Evolutionary conservation across 1,139 yeast genomes (phyloP).

Genomic region (Petasospora rhodanensis): DNA sequence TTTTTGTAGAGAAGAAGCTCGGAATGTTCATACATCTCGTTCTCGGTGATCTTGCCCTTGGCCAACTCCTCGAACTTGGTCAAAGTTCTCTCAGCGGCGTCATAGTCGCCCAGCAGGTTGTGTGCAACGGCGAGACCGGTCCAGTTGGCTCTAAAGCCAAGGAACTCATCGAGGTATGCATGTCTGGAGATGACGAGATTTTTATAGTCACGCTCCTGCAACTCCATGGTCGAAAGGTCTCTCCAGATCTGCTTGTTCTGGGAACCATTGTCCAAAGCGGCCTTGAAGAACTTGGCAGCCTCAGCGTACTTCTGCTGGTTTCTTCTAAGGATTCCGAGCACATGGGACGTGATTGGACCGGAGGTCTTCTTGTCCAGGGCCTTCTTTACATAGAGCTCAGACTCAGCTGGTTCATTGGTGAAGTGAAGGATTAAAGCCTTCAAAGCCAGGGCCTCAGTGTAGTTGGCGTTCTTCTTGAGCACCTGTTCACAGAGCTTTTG

Average conservation of each 20-base stretch:
- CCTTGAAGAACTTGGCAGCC: slow-evolving; percentile 75
- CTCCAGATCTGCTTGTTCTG: slow-evolving; percentile 75
- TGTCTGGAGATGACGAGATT: slow-evolving; percentile 61
- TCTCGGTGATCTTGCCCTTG: slow-evolving; percentile 59
- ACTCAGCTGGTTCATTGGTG: slow-evolving; percentile 58
- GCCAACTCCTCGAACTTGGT: slow-evolving; percentile 70
- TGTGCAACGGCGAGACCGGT: slow-evolving; percentile 85
- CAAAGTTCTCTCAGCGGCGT: slow-evolving; percentile 67
- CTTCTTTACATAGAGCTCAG: slow-evolving; percentile 53
- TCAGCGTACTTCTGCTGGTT: slow-evolving; percentile 64
- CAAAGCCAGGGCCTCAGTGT: slow-evolving; percentile 79
- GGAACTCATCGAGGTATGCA: slow-evolving; percentile 64
- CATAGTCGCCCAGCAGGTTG: slow-evolving; percentile 64
- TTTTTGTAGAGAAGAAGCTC: slow-evolving; percentile 77
- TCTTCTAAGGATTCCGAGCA: slow-evolving; percentile 81
- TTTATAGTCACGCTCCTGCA: slow-evolving; percentile 73
- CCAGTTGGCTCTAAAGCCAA: slow-evolving; percentile 92
- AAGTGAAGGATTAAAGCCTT: slow-evolving; percentile 68
- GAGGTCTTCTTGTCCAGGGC: slow-evolving; percentile 58
- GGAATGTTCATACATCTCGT: slow-evolving; percentile 71
- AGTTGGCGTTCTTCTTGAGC: slow-evolving; percentile 69
- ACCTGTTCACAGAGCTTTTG: slow-evolving; percentile 71
- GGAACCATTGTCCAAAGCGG: slow-evolving; percentile 77
- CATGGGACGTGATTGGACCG: slow-evolving; percentile 70
- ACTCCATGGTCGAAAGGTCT: slow-evolving; percentile 75